Evolutionary conservation across 1,139 yeast genomes (phyloP).

Genomic region (Yamadazyma spencermartinsiae): DNA sequence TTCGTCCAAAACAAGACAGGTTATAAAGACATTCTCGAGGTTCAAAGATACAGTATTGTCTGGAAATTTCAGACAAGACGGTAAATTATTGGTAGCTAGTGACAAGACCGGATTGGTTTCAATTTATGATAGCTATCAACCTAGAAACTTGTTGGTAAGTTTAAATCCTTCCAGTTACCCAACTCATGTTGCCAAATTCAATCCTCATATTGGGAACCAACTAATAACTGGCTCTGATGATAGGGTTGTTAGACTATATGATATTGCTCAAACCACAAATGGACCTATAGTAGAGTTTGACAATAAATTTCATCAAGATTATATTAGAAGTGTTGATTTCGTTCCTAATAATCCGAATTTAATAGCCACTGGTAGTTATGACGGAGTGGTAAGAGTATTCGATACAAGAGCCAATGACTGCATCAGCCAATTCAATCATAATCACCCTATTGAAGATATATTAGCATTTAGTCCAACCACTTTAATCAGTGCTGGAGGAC

Average conservation of each 20-base stretch:
- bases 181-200: conserved; percentile 92
- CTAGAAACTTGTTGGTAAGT: conserved; percentile 77
- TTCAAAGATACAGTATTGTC: conserved; percentile 89
- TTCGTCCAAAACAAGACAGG: conserved; percentile 90
- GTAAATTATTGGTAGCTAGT: conserved; percentile 80
- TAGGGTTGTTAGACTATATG: conserved; percentile 81
- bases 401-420: conserved; percentile 68
- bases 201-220: conserved; percentile 69
- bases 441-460: conserved; percentile 80
- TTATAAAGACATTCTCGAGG: conserved; percentile 81
- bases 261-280: conserved; percentile 70
- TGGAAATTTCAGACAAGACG: conserved; percentile 82
- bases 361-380: conserved; percentile 92
- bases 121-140: conserved; percentile 75
- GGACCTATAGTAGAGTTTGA: conserved; percentile 67
- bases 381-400: conserved; percentile 81
- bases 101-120: conserved; percentile 88
- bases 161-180: conserved; percentile 83
- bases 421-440: conserved; percentile 39
- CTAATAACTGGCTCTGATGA: conserved; percentile 91
- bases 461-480: conserved; percentile 79
- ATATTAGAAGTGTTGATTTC: conserved; percentile 80
- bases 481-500: conserved; percentile 83
- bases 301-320: conserved; percentile 75
- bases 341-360: conserved; percentile 73